Base-by-base conservation (phyloP, 169 alveolate species). In the Eimeria brunetti region DNA sequence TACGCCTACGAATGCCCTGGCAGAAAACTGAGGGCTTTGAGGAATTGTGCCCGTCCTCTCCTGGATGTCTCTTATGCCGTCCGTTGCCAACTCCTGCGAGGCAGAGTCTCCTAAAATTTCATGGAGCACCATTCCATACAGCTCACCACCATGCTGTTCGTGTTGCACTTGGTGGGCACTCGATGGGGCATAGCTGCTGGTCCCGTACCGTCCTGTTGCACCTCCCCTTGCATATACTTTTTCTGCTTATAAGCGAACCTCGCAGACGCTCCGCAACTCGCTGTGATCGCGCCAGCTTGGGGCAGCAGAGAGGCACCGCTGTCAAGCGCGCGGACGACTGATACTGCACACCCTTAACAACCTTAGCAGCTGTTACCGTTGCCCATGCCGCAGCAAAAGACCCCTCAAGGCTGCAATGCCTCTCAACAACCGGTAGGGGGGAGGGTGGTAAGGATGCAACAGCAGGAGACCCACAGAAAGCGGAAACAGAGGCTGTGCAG, bases 71-170 rank as follows among this genome's bases (percentile, higher is more conserved):
- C 97, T 91, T 56, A 96, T 97, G 73, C 97, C 98, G 88, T 97
- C 98, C 30, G 98, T 98, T 33, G 96, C 98, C 14, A 98, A 98
- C 78, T 97, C 98, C 90, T 97, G 98, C 24, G 98, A 97, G 58
- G 98, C 98, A 85, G 97, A 97, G 95, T 97, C 98, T 11, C 98
- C 98, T 49, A 97, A 94, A 58, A 97, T 97, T 84, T 97, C 98
- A 90, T 98, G 97, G 69, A 97, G 96, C 67, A 97, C 96, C 98
- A 97, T 96, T 89, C 97, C 98, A 88, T 97, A 97, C 83, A 96
- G 96, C 58, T 51, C 75, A 38, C 56, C 58, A 56, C 33, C 64
- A 6, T 27, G 41, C 20, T 27, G 71, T 41, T n/a, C 44, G 38
- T 44, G 64, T 6, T 46, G 64, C 41, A 7, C 62, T 16, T 73